Percentiles rank a stretch among this genome's conserved stretches.
Conservation (phyloP, 1,284 basidiomycete species). For the Ustilago loliicola region DNA sequence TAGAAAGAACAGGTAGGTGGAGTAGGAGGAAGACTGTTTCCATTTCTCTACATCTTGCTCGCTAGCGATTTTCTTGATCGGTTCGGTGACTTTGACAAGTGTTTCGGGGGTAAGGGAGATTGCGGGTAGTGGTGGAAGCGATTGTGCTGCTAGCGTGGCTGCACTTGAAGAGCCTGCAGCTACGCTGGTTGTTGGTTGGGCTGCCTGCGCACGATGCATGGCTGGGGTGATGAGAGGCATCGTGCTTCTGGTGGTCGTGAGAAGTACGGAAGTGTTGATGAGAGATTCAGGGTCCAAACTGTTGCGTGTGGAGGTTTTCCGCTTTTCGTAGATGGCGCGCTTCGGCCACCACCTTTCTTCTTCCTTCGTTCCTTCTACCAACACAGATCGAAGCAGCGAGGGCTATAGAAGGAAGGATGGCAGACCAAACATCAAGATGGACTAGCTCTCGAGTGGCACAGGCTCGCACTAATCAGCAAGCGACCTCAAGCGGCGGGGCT, state of each 20-base stretch:
- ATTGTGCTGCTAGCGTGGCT: conserved; percentile 31
- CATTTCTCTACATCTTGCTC: conserved; percentile 67
- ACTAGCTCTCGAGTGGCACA: conserved; percentile 25
- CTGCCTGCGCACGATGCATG: conserved; percentile 10
- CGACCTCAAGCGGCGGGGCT: not conserved
- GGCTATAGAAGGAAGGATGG: not conserved
- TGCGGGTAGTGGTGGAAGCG: conserved; percentile 39
- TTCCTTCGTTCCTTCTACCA: too few relatives aligned
- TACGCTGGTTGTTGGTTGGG: not conserved
- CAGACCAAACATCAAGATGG: conserved; percentile 26
- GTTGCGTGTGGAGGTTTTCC: conserved; percentile 15
- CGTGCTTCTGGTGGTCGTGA: not conserved
- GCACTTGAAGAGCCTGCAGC: conserved; percentile 22
- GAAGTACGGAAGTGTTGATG: conserved; percentile 4
- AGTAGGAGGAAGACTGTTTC: conserved; percentile 61
- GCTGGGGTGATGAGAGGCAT: conserved; percentile 45
- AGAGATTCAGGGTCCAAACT: conserved; percentile 17
- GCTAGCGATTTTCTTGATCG: conserved; percentile 64
- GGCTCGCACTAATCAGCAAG: conserved; percentile 4
- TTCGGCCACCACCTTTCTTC: conserved; percentile 3
- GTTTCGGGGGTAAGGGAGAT: conserved; percentile 30
- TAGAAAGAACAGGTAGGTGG: conserved; percentile 60
- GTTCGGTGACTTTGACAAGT: conserved; percentile 30
- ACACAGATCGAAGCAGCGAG: not conserved
- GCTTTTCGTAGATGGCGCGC: not conserved